Percentiles rank a stretch among this genome's conserved stretches.
Conservation (phyloP, 352 stramenopile species). For the Saprolegnia parasitica region DNA sequence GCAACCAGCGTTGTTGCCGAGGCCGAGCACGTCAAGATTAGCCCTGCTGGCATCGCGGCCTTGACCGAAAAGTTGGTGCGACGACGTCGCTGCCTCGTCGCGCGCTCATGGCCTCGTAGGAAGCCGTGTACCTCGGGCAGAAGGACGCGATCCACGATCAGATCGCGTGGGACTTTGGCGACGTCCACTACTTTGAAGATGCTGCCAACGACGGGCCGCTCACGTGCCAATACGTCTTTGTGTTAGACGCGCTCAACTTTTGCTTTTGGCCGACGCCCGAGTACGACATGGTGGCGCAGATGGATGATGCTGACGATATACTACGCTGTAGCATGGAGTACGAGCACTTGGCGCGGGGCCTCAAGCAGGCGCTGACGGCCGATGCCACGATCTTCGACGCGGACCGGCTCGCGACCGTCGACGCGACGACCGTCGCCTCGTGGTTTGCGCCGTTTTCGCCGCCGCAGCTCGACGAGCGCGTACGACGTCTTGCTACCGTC, state of each 20-base stretch:
- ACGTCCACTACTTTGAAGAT: conserved; percentile 82
- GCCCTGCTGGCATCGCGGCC: conserved; percentile 32
- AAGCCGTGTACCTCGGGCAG: conserved; percentile 25
- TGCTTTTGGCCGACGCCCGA: conserved; percentile 85
- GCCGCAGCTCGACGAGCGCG: conserved; percentile 55
- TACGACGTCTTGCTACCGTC: neutral
- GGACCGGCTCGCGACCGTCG: conserved; percentile 39
- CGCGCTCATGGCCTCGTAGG: neutral
- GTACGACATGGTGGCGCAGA: conserved; percentile 32
- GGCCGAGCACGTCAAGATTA: conserved; percentile 40
- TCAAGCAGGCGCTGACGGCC: conserved; percentile 62
- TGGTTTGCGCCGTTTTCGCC: conserved; percentile 66
- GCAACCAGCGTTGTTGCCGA: conserved; percentile 34
- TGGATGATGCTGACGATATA: conserved; percentile 20
- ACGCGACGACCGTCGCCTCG: conserved; percentile 40
- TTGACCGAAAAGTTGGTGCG: conserved; percentile 48
- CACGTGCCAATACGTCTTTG: conserved; percentile 85
- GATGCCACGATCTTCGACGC: conserved; percentile 62
- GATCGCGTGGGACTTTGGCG: conserved; percentile 62
- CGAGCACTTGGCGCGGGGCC: conserved; percentile 66
- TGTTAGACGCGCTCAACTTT: conserved; percentile 87
- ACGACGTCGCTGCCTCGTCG: neutral
- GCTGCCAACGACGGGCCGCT: conserved; percentile 54
- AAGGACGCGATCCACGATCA: conserved; percentile 39
- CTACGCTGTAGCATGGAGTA: conserved; percentile 72